Evolutionary conservation across 2,329 filamentous ascomycete genomes (phyloP).

Genomic region (Phoma sp.): DNA sequence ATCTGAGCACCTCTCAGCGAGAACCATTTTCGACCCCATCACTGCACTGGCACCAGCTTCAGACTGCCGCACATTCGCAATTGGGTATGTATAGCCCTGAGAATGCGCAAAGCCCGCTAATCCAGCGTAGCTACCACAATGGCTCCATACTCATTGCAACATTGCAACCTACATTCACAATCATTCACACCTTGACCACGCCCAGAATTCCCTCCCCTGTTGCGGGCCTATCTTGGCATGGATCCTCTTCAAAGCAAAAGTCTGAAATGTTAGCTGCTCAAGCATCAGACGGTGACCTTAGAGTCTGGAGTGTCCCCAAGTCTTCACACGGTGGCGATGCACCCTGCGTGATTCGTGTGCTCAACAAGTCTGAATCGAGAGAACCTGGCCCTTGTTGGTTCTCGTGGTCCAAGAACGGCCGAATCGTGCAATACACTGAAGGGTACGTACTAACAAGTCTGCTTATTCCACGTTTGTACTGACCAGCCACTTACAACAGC

Average conservation of each 20-base stretch:
- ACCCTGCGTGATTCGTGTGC: constrained; percentile 85
- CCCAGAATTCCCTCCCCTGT: constrained; percentile 85
- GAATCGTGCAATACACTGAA: constrained; percentile 90
- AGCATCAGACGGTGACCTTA: constrained; percentile 86
- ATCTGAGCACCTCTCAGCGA: constrained; percentile 87
- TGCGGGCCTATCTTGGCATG: constrained; percentile 89
- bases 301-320: constrained; percentile 97
- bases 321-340: constrained; percentile 70
- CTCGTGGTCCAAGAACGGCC: constrained; percentile 97
- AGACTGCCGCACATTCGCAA: constrained; percentile 93
- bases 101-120: constrained; percentile 22
- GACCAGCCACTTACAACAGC: constrained; percentile 49
- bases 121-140: constrained; percentile 78
- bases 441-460: constrained; percentile 66
- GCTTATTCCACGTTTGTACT: constrained; percentile 27
- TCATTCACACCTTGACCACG: constrained; percentile 89
- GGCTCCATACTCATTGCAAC: constrained; percentile 90
- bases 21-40: constrained; percentile 93
- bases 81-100: constrained; percentile 69
- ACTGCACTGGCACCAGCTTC: constrained; percentile 88
- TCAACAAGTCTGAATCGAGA: constrained; percentile 79
- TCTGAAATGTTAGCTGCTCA: constrained; percentile 97
- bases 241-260: constrained; percentile 92
- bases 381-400: constrained; percentile 88
- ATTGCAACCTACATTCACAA: constrained; percentile 89